Evolutionary conservation across 345 rosid species (phyloP).

Genomic region (Lumnitzera littorea): DNA sequence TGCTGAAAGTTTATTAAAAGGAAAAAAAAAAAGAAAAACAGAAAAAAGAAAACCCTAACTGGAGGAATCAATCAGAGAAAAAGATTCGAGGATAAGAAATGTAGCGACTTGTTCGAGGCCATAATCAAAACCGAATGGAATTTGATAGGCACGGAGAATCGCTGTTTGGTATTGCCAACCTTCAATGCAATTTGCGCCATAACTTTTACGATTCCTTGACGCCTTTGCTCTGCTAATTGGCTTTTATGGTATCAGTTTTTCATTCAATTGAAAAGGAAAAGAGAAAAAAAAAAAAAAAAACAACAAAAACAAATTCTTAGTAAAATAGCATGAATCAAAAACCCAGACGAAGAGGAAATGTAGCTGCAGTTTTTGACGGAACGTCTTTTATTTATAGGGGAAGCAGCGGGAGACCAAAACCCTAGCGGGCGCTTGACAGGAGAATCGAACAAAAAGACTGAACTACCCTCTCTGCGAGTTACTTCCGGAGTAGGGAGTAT

Average conservation of each 20-base stretch:
- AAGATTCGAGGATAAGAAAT: not conserved
- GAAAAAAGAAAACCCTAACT: too few species aligned
- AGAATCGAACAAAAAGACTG: too few species aligned
- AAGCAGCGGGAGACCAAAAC: too few species aligned
- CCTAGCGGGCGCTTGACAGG: too few species aligned
- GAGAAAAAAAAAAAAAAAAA: not conserved
- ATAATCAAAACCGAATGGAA: slow-evolving; percentile 30
- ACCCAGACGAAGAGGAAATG: not conserved
- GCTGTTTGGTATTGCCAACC: slow-evolving; percentile 56
- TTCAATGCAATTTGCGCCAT: slow-evolving; percentile 68
- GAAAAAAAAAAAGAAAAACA: too few species aligned
- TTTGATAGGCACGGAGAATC: slow-evolving; percentile 77
- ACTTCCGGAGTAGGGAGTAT: too few species aligned
- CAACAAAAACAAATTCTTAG: not conserved
- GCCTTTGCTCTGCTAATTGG: slow-evolving; percentile 78
- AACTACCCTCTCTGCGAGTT: too few species aligned
- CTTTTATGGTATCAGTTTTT: slow-evolving; percentile 3
- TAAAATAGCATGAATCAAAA: too few species aligned
- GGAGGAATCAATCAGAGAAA: not conserved
- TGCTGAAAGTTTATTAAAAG: too few species aligned
- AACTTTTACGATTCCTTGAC: slow-evolving; percentile 12
- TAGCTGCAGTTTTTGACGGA: not conserved
- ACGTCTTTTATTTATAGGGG: too few species aligned
- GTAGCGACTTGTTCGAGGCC: slow-evolving; percentile 84
- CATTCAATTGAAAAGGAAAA: not conserved